Evolutionary conservation across 177 flowering plant genomes (phyloP), one percentile per base, ranked within the genome.

Genomic region (Vitis hybrid): DNA sequence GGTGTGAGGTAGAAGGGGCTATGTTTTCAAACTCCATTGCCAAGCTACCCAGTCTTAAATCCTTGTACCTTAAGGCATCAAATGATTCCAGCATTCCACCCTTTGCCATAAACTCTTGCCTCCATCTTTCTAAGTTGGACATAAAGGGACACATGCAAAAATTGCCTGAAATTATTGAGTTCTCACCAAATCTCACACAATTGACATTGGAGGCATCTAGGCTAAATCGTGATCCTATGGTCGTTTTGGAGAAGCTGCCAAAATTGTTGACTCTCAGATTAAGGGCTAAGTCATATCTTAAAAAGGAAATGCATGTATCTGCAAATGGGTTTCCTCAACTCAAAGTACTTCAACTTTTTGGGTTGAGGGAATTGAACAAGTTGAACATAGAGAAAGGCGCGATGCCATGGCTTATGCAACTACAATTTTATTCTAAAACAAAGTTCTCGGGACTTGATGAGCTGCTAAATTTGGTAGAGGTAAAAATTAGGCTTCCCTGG

Each of bases 181-280:
- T 65, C 22, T 48, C 65, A 34, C 12, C 53, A 1, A 59, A 53
- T 19, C 59, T 72, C 14, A 10, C 61, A 16, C n/a, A 59, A 10
- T 34, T 72, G 13, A 34, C 19, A 4, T 45, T 72, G 13, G 9
- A 14, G 5, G 54, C 29, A 5, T 66, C 65, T 22, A 16, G 13
- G 13, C 49, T 72, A 2, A 9, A 1, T 8, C 49, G 45, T 15
- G 70, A 72, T 18, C 75, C 70, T 51, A 72, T 72, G 70, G 16
- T 57, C 10, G 51, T 45, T 22, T 66, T 72, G 26, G 75, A 67
- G 61, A 72, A 66, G 66, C 7, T 67, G 29, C 66, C 48, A 1
- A 18, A 20, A 22, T 22, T 22, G 26, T 22, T 26, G 34, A 48
- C 2, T 39, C 53, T 72, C 0, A 15, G 10, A 1, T 6, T 34